Conservation (phyloP, 2,329 filamentous ascomycete species). For the Pseudogymnoascus sp. region DNA sequence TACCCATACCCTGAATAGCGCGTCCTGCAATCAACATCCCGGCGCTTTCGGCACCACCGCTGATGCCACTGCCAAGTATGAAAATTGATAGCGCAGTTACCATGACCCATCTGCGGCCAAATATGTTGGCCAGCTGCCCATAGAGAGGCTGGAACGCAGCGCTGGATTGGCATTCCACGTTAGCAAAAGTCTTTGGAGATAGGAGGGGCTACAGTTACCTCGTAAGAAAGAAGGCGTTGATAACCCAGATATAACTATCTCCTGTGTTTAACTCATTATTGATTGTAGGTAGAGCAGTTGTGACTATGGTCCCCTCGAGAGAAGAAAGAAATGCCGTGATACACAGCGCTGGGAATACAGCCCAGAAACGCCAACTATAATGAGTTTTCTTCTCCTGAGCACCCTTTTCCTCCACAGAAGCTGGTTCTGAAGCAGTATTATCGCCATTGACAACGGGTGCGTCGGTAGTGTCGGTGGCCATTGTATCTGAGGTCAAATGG, state of each 20-base stretch:
- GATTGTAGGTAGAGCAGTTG: constrained; percentile 33
- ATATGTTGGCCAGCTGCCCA: constrained; percentile 45
- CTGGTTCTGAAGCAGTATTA: background rate
- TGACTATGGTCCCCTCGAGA: constrained; percentile 31
- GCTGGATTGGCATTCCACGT: constrained; percentile 16
- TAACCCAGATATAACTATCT: constrained; percentile 46
- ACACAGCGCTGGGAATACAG: constrained; percentile 13
- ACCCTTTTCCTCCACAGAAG: background rate
- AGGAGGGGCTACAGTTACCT: background rate
- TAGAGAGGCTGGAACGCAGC: constrained; percentile 43
- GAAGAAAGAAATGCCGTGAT: constrained; percentile 22
- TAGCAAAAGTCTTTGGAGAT: background rate
- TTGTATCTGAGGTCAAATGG: background rate
- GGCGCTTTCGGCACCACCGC: constrained; percentile 38
- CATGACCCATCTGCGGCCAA: constrained; percentile 39
- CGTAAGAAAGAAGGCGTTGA: constrained; percentile 33
- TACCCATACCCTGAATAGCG: constrained; percentile 41
- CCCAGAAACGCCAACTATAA: constrained; percentile 18
- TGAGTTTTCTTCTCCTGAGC: background rate
- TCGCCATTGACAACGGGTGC: background rate
- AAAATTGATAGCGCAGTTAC: constrained; percentile 40
- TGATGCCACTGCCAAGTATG: constrained; percentile 44
- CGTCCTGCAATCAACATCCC: constrained; percentile 44
- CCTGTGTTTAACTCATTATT: constrained; percentile 34
- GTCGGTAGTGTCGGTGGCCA: background rate